phyloP scores from a whole-genome alignment of 495 filamentous ascomycete species.

The Neurospora sp. region DNA sequence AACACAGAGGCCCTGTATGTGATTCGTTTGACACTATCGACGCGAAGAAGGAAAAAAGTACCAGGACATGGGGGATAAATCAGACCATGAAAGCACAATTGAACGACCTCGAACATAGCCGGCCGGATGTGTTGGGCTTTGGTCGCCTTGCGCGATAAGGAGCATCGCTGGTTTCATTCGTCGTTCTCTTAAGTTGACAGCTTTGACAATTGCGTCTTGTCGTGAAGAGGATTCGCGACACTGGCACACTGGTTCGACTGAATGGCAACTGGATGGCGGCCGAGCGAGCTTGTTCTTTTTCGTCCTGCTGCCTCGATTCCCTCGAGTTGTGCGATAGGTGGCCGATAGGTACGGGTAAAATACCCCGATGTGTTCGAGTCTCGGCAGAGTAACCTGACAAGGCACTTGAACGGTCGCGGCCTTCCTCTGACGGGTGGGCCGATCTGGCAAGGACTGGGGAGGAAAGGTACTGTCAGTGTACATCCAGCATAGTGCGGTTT shows the following conservation, averaged over 20 bases:
- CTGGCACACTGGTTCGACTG: not conserved
- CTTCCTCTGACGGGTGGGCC: constrained; percentile 3
- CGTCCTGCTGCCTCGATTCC: not conserved
- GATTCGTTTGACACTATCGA: constrained; percentile 1
- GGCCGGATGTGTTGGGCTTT: not conserved
- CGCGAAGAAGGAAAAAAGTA: not conserved
- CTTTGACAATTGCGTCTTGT: not conserved
- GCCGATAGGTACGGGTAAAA: not conserved
- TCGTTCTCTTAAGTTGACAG: not conserved
- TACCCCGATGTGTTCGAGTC: not conserved
- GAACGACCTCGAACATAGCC: not conserved
- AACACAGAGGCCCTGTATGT: constrained; percentile 4
- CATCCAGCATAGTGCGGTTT: not conserved
- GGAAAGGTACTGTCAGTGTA: not conserved
- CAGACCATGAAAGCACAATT: not conserved
- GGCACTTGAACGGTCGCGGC: not conserved
- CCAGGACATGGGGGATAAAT: not conserved
- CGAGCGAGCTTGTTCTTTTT: not conserved
- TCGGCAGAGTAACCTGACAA: not conserved
- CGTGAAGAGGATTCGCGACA: not conserved
- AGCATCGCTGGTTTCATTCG: not conserved
- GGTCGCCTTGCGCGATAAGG: not conserved
- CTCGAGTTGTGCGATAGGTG: not conserved
- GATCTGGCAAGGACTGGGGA: constrained; percentile 9
- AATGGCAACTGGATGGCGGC: not conserved